Base-by-base conservation (phyloP, 495 filamentous ascomycete genomes). In the Zalerion maritima region DNA sequence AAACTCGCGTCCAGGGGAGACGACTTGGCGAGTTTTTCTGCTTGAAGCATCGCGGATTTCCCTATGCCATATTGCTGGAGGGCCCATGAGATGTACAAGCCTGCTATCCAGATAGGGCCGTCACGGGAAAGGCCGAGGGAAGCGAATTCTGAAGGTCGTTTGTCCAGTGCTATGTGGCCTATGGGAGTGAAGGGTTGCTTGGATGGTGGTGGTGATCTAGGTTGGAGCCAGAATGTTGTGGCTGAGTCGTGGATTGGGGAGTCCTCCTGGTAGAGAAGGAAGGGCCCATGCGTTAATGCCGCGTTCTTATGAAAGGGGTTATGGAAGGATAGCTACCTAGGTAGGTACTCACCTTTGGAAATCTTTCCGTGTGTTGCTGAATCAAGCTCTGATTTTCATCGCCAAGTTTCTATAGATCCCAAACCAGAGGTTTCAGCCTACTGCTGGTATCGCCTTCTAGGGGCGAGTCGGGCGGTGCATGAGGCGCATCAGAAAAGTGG, bases 151-250 rank as follows among this genome's bases (percentile, higher is more conserved):
- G 47, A 31, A 6, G 43, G 38, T 11, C 31, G 22, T n/a, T 48
- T 31, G 9, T 52, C 45, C 3, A 60, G 29, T 5, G 50, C 54
- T 11, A 58, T 50, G 32, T 58, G 55, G n/a, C 57, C 55, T 28
- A 58, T 38, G n/a, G 57, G 55, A 9, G 45, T 35, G 42, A 58
- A 58, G 14, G 34, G 20, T 24, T 27, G 34, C 13, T 26, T 21
- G 5, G 44, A 39, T 24, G 51, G 44, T 20, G 43, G 32, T 17
- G 53, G 36, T 24, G 37, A 33, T 18, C 43, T 42, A 14, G 44
- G 44, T 25, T 41, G 42, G 13, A 56, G 16, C 8, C 46, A 29
- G 16, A 25, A 29, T 30, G 55, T 46, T 6, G 49, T 47, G 24
- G n/a, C n/a, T n/a, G n/a, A n/a, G n/a, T 58, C 53, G 17, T 29